Percentiles rank a stretch among this genome's conserved stretches.
These are phyloP conservation scores for Candida xiaguanensis DNA, from an alignment of 805 yeast genomes.

Conservation along the genomic window DNA sequence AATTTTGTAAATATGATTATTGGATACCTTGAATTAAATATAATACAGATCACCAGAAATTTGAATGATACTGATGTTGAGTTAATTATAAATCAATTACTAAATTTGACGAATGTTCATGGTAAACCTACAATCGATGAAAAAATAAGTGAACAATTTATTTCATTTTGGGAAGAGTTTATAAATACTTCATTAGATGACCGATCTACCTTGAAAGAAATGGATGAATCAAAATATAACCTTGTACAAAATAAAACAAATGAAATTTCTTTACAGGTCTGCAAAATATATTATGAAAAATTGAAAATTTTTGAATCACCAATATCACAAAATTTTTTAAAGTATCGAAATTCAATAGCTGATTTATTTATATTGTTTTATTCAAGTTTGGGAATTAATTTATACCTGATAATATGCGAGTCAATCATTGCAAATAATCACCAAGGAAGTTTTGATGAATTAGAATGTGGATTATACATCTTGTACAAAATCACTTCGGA, in stretches of 20 bases:
- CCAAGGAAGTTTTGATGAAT: neutral
- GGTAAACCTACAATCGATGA: conserved; percentile 61
- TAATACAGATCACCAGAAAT: conserved; percentile 37
- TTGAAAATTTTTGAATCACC: conserved; percentile 43
- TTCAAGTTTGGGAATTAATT: conserved; percentile 54
- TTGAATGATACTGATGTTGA: conserved; percentile 32
- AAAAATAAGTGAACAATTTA: conserved; percentile 44
- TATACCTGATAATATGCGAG: conserved; percentile 28
- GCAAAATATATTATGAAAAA: conserved; percentile 67
- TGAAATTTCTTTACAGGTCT: conserved; percentile 47
- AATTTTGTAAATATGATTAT: conserved; percentile 45
- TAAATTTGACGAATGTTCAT: conserved; percentile 54
- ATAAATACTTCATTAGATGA: conserved; percentile 56
- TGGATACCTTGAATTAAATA: conserved; percentile 45
- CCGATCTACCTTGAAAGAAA: conserved; percentile 24
- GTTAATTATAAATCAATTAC: conserved; percentile 44
- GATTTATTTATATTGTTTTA: conserved; percentile 75
- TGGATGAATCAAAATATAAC: conserved; percentile 1
- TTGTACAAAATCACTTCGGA: conserved; percentile 55
- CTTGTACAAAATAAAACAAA: conserved; percentile 12
- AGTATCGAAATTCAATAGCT: conserved; percentile 68
- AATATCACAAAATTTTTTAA: conserved; percentile 52
- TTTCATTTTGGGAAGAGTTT: conserved; percentile 68
- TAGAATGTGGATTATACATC: conserved; percentile 40
- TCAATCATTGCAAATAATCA: conserved; percentile 3